Evolutionary conservation across 345 rosid species (phyloP), one percentile per base, ranked within the genome.

Genomic region (Linum usitatissimum): DNA sequence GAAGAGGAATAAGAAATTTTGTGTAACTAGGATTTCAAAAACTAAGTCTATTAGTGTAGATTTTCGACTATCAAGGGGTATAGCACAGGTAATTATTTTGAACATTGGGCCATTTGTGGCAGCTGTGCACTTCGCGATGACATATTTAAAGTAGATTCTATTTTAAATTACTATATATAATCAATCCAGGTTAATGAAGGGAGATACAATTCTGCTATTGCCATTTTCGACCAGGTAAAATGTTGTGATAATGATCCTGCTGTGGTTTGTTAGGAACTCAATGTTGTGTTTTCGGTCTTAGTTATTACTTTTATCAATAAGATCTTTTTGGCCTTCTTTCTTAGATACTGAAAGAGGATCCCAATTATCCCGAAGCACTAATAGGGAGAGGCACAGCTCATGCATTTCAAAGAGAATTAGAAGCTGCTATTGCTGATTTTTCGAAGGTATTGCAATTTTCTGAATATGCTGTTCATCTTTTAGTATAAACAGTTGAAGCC

Each of bases 341-440:
- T 42, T 78, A 92, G 99, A 85, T 93, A 73, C 78, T 93, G 65
- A 84, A 70, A 73, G 94, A 89, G 72, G 91, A 92, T 71, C 93
- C 95, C 15, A 78, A 73, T 49, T 87, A 92, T 73, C 94, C 95
- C 7, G 98, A 92, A 78, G 99, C 96, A 42, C 81, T 93, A 59
- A 86, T 93, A 55, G 97, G 99, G 60, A 86, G 99, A 81, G 97
- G 99, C 61, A 93, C 99, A 66, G 97, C 99, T 63, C 71, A 80
- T 83, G 99, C 99, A 51, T 93, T 93, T 75, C 84, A 83, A 65
- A 81, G 91, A 68, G 96, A 93, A 77, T 86, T 93, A 55, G 84
- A 84, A 75, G 75, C 79, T 71, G 97, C 99, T 65, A 89, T 87
- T 68, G 76, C 73, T 60, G 99, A 93, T 80, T 93, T 93, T 75